These are phyloP conservation scores for Peziza echinospora DNA, from an alignment of 495 filamentous ascomycete genomes.

Conservation along the genomic window DNA sequence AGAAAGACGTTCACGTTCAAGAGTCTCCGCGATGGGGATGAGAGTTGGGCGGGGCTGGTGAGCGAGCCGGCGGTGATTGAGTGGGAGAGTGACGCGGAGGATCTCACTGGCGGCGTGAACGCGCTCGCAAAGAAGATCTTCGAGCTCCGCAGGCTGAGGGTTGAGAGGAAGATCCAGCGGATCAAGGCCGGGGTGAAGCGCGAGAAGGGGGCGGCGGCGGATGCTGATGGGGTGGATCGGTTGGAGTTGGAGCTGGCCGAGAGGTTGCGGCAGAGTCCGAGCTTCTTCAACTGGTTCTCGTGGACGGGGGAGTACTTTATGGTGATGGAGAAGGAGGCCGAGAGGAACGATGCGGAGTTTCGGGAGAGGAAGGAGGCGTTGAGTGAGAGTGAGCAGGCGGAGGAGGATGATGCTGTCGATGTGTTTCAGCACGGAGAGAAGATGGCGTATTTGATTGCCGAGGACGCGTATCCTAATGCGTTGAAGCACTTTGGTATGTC, in stretches of 20 bases:
- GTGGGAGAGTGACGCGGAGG: slow-evolving; percentile 60
- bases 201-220: neutral
- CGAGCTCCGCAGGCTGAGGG: slow-evolving; percentile 16
- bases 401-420: slow-evolving; percentile 26
- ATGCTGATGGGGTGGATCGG: slow-evolving; percentile 26
- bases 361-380: slow-evolving; percentile 2
- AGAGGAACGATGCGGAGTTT: slow-evolving; percentile 1
- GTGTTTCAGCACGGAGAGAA: slow-evolving; percentile 65
- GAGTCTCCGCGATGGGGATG: slow-evolving; percentile 33
- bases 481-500: slow-evolving; percentile 76
- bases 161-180: slow-evolving; percentile 21
- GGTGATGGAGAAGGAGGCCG: slow-evolving; percentile 8
- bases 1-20: slow-evolving; percentile 53
- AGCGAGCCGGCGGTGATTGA: slow-evolving; percentile 66
- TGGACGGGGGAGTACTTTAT: slow-evolving; percentile 9
- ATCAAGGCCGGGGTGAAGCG: slow-evolving; percentile 20
- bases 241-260: slow-evolving; percentile 32
- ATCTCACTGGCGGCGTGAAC: slow-evolving; percentile 46
- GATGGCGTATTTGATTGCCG: slow-evolving; percentile 53
- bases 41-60: slow-evolving; percentile 34
- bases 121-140: slow-evolving; percentile 22
- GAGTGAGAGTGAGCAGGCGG: neutral
- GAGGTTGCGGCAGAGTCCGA: slow-evolving; percentile 30
- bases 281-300: slow-evolving; percentile 83
- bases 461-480: slow-evolving; percentile 72